phyloP scores from a whole-genome alignment of 208 protist genomes.

The Acanthamoeba healyi region DNA sequence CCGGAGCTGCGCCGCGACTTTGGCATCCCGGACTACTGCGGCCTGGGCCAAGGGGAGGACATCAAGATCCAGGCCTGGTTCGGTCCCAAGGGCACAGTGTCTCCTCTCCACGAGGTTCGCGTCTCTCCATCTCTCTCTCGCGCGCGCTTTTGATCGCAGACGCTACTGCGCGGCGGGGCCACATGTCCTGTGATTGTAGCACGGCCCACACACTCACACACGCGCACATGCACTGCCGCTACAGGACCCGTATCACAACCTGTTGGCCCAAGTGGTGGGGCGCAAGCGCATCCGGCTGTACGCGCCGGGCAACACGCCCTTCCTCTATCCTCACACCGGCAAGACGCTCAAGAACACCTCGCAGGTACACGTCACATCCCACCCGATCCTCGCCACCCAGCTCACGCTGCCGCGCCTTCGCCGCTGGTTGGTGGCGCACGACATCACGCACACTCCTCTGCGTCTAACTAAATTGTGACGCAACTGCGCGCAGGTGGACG shows the following conservation, averaged over 20 bases:
- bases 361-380: slow-evolving; percentile 75
- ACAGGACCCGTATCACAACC: slow-evolving; percentile 82
- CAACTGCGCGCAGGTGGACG: slow-evolving; percentile 78
- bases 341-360: slow-evolving; percentile 77
- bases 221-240: too few species aligned
- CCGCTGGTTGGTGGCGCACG: too few species aligned
- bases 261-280: slow-evolving; percentile 83
- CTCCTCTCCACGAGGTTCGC: slow-evolving; percentile 75
- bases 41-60: neutral
- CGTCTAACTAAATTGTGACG: too few species aligned
- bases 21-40: slow-evolving; percentile 80
- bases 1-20: slow-evolving; percentile 76
- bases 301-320: slow-evolving; percentile 12
- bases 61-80: slow-evolving; percentile 79
- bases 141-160: too few species aligned
- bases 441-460: too few species aligned
- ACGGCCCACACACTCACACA: neutral
- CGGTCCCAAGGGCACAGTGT: slow-evolving; percentile 78
- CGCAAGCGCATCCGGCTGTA: slow-evolving; percentile 80
- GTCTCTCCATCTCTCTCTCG: too few species aligned
- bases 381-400: too few species aligned
- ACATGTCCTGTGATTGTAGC: too few species aligned
- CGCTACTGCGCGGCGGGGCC: too few species aligned
- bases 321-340: slow-evolving; percentile 74
- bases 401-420: too few species aligned